Percentiles rank a stretch among this genome's conserved stretches.
Conservation (phyloP, 495 filamentous ascomycete genomes). For the Xylaria nigripes region DNA sequence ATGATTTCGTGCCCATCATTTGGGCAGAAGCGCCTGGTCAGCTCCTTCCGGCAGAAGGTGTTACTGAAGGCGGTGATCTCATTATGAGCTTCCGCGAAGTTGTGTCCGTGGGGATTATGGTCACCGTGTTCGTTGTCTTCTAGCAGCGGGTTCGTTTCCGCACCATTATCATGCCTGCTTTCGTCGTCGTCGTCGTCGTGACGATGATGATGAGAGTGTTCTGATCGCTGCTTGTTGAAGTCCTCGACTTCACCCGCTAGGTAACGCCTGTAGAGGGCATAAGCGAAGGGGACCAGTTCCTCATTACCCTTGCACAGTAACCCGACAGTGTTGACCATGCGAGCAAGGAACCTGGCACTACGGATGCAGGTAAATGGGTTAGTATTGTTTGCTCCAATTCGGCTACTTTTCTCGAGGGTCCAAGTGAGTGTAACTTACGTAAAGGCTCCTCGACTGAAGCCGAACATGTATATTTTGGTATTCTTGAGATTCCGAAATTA, state of each 20-base stretch:
- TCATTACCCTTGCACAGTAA: constrained; percentile 42
- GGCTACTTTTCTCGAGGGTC: background rate
- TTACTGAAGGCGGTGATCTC: constrained; percentile 34
- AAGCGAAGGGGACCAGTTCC: constrained; percentile 29
- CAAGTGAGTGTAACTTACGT: constrained; percentile 17
- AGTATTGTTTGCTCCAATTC: background rate
- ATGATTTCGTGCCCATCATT: constrained; percentile 17
- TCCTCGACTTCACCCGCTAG: constrained; percentile 19
- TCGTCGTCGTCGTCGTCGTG: background rate
- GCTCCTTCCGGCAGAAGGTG: constrained; percentile 34
- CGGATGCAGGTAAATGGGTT: background rate
- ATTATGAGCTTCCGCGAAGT: constrained; percentile 17
- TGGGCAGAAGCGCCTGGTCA: background rate
- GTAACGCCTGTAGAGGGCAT: constrained; percentile 20
- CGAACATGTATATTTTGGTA: constrained; percentile 42
- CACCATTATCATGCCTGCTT: background rate
- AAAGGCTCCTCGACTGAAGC: constrained; percentile 43
- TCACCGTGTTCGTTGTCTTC: constrained; percentile 22
- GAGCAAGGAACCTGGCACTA: constrained; percentile 38
- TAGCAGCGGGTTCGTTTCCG: constrained; percentile 24
- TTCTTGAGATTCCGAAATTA: constrained; percentile 16
- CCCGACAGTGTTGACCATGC: constrained; percentile 38
- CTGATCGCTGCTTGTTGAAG: constrained; percentile 5
- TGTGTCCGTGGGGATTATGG: constrained; percentile 13
- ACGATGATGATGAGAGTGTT: background rate